Base-by-base conservation (phyloP, 305 asterid species). In the Stenogyne calaminthoides region DNA sequence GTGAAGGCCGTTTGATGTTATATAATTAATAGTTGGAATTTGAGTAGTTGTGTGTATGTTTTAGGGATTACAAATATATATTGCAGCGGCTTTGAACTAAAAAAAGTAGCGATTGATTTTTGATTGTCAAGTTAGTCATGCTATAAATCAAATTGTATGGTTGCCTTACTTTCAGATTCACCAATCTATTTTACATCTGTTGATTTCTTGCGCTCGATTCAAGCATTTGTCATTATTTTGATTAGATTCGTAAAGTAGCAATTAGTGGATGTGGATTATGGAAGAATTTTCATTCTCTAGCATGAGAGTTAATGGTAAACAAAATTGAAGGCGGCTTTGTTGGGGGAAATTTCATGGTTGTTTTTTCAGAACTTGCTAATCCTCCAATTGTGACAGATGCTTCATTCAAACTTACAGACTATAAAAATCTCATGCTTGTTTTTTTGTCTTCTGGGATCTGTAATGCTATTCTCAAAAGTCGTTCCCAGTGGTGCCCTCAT, bases 151-250 rank as follows among this genome's bases (percentile, higher is more conserved):
- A 11, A 57, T 15, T 71, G 18, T 20, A 10, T 36, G n/a, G 69
- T 18, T 42, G 9, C 9, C 16, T 1, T 77, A 44, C 20, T 75
- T 67, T n/a, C 6, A 61, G 51, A 40, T 57, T 54, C 27, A 16
- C 44, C 69, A 40, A 75, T 63, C 75, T 72, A 34, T 44, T 19
- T 6, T 32, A 67, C 57, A 18, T 12, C 75, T 74, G 56, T 57
- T 51, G 18, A 18, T 69, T 58, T 67, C 61, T 46, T 15, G 9
- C 39, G 5, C 16, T 46, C 73, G 51, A 3, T 51, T 12, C 54
- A 7, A 70, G 25, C 64, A 44, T 19, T 16, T 63, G 49, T 61
- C 37, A 10, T 63, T 12, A 5, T 32, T 77, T 34, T 11, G 22
- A 6, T 7, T 56, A 8, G 61, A 36, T 60, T 27, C 27, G 19